Conservation (phyloP, 805 yeast species). For the Cyberlindnera misumaiensis region DNA sequence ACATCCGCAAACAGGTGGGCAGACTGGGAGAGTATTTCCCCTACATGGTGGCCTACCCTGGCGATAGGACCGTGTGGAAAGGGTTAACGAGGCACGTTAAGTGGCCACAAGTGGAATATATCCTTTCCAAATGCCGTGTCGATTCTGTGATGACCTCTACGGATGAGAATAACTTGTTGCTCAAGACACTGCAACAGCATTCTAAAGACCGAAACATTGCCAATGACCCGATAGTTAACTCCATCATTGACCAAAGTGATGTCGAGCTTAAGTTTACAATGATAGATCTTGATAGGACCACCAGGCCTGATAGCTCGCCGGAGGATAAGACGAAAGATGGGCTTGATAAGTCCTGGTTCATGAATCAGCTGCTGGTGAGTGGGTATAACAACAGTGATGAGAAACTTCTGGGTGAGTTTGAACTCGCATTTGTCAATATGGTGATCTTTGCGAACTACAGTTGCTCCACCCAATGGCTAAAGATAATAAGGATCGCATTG, state of each 20-base stretch:
- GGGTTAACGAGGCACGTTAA: conserved; percentile 19
- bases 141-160: conserved; percentile 43
- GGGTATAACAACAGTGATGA: conserved; percentile 25
- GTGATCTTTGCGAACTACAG: conserved; percentile 56
- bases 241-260: conserved; percentile 26
- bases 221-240: conserved; percentile 26
- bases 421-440: conserved; percentile 42
- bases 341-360: conserved; percentile 57
- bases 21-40: conserved; percentile 28
- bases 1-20: conserved; percentile 21
- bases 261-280: conserved; percentile 36
- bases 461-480: conserved; percentile 59
- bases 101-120: conserved; percentile 21
- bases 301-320: conserved; percentile 30
- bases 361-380: conserved; percentile 28
- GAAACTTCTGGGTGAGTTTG: conserved; percentile 44
- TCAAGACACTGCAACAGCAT: conserved; percentile 30
- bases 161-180: conserved; percentile 39
- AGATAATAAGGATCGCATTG: conserved; percentile 37
- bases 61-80: conserved; percentile 24
- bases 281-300: conserved; percentile 34
- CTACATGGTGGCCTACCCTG: conserved; percentile 37
- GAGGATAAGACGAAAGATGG: conserved; percentile 43
- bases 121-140: conserved; percentile 23
- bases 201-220: conserved; percentile 20